These are phyloP conservation scores for Neotropicomus parvogracilis DNA, from an alignment of 1,284 basidiomycete genomes.

Conservation along the genomic window DNA sequence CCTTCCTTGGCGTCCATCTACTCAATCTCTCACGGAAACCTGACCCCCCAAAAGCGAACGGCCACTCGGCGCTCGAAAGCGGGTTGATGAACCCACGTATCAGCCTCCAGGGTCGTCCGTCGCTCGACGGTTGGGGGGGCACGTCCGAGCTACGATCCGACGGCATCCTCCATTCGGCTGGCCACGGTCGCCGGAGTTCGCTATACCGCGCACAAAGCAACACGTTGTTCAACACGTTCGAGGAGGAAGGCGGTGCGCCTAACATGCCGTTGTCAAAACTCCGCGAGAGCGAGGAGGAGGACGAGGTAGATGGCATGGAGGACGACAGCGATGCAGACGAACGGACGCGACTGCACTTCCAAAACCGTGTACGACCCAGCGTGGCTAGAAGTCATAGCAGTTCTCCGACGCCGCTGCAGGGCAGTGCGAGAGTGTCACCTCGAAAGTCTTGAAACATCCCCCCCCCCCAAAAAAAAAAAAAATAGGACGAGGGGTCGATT, in stretches of 20 bases:
- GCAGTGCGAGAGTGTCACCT: conserved; percentile 22
- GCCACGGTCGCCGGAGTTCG: conserved; percentile 50
- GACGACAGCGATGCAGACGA: conserved; percentile 44
- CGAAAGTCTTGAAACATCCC: conserved; percentile 15
- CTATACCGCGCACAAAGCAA: conserved; percentile 58
- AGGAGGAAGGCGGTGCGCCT: conserved; percentile 21
- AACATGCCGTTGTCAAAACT: conserved; percentile 41
- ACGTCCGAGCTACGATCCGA: conserved; percentile 34
- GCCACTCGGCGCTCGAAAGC: conserved; percentile 57
- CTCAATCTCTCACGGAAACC: conserved; percentile 79
- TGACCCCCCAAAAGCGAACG: conserved; percentile 40
- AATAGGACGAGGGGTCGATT: no score
- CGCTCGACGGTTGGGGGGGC: conserved; percentile 68
- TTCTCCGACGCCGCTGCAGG: conserved; percentile 31
- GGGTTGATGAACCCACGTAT: conserved; percentile 76
- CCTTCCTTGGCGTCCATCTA: conserved; percentile 90
- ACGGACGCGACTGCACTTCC: conserved; percentile 44
- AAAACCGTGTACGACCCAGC: conserved; percentile 20
- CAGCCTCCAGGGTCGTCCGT: conserved; percentile 65
- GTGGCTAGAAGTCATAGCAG: conserved; percentile 31
- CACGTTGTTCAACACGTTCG: conserved; percentile 65
- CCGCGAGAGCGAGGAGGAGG: conserved; percentile 43
- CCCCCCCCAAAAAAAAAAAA: neutral
- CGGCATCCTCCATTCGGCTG: conserved; percentile 34
- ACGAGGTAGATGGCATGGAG: conserved; percentile 26